These are phyloP conservation scores for Dillenia suffruticosa DNA, from an alignment of 164 flowering plant species.

Conservation along the genomic window DNA sequence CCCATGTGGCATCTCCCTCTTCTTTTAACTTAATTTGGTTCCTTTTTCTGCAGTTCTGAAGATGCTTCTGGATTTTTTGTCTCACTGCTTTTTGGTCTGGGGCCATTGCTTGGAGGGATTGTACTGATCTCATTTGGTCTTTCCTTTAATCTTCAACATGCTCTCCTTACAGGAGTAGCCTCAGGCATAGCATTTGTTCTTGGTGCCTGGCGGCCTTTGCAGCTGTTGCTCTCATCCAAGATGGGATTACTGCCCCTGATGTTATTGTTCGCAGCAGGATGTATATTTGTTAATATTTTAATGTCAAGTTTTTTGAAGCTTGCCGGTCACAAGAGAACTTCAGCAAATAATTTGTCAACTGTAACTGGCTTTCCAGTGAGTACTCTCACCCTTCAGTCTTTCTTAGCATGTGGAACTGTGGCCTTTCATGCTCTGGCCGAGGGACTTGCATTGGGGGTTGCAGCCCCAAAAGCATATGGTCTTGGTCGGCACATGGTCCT, in stretches of 20 bases:
- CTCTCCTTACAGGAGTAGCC: conserved; percentile 78
- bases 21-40: neutral
- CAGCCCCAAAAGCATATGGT: conserved; percentile 96
- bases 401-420: conserved; percentile 70
- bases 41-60: conserved; percentile 54
- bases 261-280: conserved; percentile 49
- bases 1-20: too few relatives aligned
- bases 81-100: conserved; percentile 88
- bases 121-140: conserved; percentile 68
- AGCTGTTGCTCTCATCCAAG: conserved; percentile 62
- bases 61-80: conserved; percentile 84
- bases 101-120: conserved; percentile 84
- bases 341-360: conserved; percentile 36
- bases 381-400: conserved; percentile 67
- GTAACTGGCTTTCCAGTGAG: conserved; percentile 50
- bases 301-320: conserved; percentile 43
- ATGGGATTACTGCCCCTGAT: conserved; percentile 53
- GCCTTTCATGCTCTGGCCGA: conserved; percentile 85
- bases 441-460: conserved; percentile 92
- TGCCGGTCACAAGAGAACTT: conserved; percentile 43
- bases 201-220: conserved; percentile 84
- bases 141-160: conserved; percentile 70
- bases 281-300: conserved; percentile 38
- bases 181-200: conserved; percentile 93
- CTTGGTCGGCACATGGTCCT: conserved; percentile 91